Evolutionary conservation across 768 basidiomycete genomes (phyloP).

Genomic region (Termitomyces sp.): DNA sequence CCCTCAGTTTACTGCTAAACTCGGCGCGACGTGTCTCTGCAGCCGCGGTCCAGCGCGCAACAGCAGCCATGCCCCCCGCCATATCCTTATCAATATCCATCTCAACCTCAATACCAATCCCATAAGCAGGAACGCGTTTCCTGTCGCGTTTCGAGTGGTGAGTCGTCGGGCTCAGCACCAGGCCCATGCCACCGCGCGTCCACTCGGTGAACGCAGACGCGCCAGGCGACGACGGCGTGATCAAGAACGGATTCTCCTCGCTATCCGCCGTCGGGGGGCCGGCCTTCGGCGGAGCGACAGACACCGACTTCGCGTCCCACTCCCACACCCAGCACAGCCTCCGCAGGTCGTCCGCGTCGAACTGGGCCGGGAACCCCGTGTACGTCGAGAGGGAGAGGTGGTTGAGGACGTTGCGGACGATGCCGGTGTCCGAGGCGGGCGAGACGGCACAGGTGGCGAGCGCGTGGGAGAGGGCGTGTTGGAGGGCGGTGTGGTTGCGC

Average conservation of each 20-base stretch:
- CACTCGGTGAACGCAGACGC: slow-evolving; percentile 45
- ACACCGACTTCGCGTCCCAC: slow-evolving; percentile 58
- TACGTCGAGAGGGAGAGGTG: slow-evolving; percentile 68
- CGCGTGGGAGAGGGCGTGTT: slow-evolving; percentile 81
- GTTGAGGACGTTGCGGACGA: slow-evolving; percentile 74
- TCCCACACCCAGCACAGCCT: slow-evolving; percentile 88
- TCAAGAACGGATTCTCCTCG: slow-evolving; percentile 72
- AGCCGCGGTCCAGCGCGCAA: slow-evolving; percentile 80
- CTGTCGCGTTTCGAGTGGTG: slow-evolving; percentile 63
- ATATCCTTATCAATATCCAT: slow-evolving; percentile 79
- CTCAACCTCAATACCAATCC: slow-evolving; percentile 83
- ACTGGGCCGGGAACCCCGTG: slow-evolving; percentile 56
- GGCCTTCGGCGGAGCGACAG: slow-evolving; percentile 13
- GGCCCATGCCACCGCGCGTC: slow-evolving; percentile 76
- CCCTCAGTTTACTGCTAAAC: slow-evolving; percentile 52
- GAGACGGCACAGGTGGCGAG: slow-evolving; percentile 79
- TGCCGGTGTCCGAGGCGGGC: slow-evolving; percentile 68
- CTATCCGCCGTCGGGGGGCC: slow-evolving; percentile 23
- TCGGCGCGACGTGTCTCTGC: slow-evolving; percentile 54
- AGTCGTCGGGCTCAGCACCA: slow-evolving; percentile 65
- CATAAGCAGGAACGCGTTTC: slow-evolving; percentile 73
- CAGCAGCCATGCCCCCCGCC: slow-evolving; percentile 81
- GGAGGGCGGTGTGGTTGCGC: slow-evolving; percentile 61
- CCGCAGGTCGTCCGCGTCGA: slow-evolving; percentile 63
- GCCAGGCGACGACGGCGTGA: slow-evolving; percentile 21